phyloP scores from a whole-genome alignment of 2,329 filamentous ascomycete species.

The Stachybotrys chlorohalonatus region DNA sequence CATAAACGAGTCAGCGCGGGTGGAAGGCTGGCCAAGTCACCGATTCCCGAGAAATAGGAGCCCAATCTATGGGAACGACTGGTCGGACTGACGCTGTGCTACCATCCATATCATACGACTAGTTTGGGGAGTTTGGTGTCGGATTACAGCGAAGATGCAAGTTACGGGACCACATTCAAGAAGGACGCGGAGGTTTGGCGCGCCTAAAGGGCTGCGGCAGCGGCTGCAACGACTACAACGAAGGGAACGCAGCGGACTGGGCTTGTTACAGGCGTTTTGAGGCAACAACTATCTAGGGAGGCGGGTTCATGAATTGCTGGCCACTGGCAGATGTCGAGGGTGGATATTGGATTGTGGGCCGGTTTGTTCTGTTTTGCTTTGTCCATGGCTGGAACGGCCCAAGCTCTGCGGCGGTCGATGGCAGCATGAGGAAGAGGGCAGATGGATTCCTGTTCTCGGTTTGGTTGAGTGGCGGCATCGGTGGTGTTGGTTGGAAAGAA shows the following conservation, averaged over 20 bases:
- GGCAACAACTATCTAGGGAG: not conserved
- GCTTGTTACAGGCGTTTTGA: slow-evolving; percentile 12
- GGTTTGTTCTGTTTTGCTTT: not conserved
- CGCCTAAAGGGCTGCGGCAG: slow-evolving; percentile 4
- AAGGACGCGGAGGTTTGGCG: not conserved
- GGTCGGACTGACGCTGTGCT: slow-evolving; percentile 26
- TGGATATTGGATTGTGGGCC: not conserved
- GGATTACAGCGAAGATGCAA: not conserved
- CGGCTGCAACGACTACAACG: slow-evolving; percentile 10
- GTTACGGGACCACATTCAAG: not conserved
- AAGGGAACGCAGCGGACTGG: slow-evolving; percentile 10
- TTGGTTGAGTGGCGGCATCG: not conserved
- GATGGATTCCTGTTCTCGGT: not conserved
- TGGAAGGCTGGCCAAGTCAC: slow-evolving; percentile 58
- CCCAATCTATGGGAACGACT: slow-evolving; percentile 28
- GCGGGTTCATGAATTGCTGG: not conserved
- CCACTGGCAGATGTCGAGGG: not conserved
- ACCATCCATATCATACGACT: slow-evolving; percentile 21
- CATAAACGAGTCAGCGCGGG: slow-evolving; percentile 75
- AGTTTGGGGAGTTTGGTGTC: slow-evolving; percentile 12
- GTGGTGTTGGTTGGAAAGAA: not conserved
- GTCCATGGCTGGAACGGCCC: not conserved
- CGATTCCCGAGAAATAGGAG: slow-evolving; percentile 53
- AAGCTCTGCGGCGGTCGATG: not conserved
- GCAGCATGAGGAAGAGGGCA: not conserved